Percentiles rank a stretch among this genome's conserved stretches.
Evolutionary conservation across 371 early-diverging fungal species (phyloP).

Genomic region (Apophysomyces elegans): DNA sequence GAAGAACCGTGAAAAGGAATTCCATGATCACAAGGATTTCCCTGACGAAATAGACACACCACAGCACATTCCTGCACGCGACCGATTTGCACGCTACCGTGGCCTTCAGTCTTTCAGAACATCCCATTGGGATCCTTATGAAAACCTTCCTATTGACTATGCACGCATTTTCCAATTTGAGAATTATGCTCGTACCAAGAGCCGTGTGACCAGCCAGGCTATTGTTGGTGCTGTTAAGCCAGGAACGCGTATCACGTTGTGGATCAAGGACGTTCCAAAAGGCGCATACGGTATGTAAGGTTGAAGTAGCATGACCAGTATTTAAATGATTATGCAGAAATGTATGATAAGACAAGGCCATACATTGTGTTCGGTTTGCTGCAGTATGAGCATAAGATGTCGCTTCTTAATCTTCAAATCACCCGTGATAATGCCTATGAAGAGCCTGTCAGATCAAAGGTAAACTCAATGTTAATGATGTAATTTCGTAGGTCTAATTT

Average conservation of each 20-base stretch:
- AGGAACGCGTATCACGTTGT: conserved; percentile 69
- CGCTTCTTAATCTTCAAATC: conserved; percentile 81
- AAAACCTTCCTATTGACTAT: conserved; percentile 95
- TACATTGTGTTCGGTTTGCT: conserved; percentile 84
- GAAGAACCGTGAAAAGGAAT: conserved; percentile 67
- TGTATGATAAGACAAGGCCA: conserved; percentile 59
- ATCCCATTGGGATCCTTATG: conserved; percentile 97
- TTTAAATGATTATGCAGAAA: conserved; percentile 33
- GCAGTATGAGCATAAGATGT: conserved; percentile 94
- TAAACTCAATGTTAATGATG: conserved; percentile 11
- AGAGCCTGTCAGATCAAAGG: conserved; percentile 76
- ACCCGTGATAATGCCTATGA: conserved; percentile 74
- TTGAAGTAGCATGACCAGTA: not conserved
- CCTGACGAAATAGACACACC: conserved; percentile 98
- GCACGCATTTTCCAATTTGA: conserved; percentile 94
- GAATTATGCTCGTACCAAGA: conserved; percentile 79
- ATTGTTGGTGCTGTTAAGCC: conserved; percentile 58
- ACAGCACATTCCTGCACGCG: conserved; percentile 79
- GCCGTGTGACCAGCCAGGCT: conserved; percentile 69
- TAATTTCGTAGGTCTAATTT: conserved; percentile 27
- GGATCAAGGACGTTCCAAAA: conserved; percentile 73
- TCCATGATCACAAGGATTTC: conserved; percentile 81
- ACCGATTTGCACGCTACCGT: conserved; percentile 90
- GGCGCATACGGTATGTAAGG: conserved; percentile 53
- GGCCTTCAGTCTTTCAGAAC: conserved; percentile 92